Conservation (phyloP, 2,329 filamentous ascomycete genomes). For the Cercospora zeae-maydis region DNA sequence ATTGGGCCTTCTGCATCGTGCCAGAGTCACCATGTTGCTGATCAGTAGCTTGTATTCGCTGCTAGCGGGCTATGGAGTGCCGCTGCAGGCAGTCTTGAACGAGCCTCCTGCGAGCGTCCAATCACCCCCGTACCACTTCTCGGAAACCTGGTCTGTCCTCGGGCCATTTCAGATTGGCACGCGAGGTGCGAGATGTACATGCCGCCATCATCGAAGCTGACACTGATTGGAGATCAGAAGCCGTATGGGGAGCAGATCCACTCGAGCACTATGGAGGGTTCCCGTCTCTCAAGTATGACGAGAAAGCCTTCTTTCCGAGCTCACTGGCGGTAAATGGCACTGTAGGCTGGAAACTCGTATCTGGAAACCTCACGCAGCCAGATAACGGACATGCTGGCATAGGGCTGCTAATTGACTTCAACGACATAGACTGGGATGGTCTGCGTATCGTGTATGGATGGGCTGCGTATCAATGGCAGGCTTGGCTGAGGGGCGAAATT, state of each 20-base stretch:
- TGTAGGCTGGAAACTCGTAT: slow-evolving; percentile 47
- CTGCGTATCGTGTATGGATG: slow-evolving; percentile 56
- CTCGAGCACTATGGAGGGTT: slow-evolving; percentile 55
- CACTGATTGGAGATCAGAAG: slow-evolving; percentile 42
- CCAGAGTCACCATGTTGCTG: background rate
- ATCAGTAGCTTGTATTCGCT: background rate
- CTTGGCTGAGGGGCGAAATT: slow-evolving; percentile 54
- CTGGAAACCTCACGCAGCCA: slow-evolving; percentile 34
- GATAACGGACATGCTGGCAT: slow-evolving; percentile 34
- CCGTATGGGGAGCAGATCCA: slow-evolving; percentile 58
- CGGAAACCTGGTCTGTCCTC: slow-evolving; percentile 37
- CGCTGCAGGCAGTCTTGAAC: background rate
- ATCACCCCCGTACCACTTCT: slow-evolving; percentile 10
- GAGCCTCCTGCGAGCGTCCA: background rate
- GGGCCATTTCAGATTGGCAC: slow-evolving; percentile 59
- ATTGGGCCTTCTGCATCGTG: background rate
- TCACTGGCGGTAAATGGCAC: slow-evolving; percentile 51
- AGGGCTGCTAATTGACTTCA: slow-evolving; percentile 46
- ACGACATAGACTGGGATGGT: slow-evolving; percentile 52
- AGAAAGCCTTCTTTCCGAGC: slow-evolving; percentile 45
- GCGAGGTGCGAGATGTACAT: slow-evolving; percentile 45
- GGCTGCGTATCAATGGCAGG: slow-evolving; percentile 57
- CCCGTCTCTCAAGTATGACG: slow-evolving; percentile 44
- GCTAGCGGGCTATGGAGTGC: background rate
- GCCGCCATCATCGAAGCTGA: background rate